phyloP scores from a whole-genome alignment of 2,329 filamentous ascomycete species.

The Tolypocladium guangdongense region DNA sequence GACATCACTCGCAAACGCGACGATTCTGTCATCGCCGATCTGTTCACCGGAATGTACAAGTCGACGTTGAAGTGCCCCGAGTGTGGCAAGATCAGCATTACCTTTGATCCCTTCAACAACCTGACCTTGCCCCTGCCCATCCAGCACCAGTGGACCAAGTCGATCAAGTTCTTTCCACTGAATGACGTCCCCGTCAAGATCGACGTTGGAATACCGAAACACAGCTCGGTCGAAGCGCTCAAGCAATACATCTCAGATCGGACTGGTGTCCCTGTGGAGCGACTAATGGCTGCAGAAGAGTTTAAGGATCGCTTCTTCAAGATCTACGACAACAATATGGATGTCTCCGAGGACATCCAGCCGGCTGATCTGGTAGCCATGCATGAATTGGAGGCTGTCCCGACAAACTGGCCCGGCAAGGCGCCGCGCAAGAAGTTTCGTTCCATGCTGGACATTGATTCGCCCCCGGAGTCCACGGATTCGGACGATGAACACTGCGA shows the following conservation, averaged over 20 bases:
- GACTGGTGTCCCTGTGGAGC: constrained; percentile 51
- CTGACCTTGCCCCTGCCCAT: constrained; percentile 84
- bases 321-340: constrained; percentile 58
- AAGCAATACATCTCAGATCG: constrained; percentile 62
- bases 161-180: constrained; percentile 67
- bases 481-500: constrained; percentile 55
- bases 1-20: constrained; percentile 86
- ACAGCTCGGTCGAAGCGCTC: constrained; percentile 55
- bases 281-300: constrained; percentile 71
- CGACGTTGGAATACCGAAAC: constrained; percentile 70
- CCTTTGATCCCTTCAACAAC: constrained; percentile 95
- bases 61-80: constrained; percentile 87
- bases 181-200: constrained; percentile 60
- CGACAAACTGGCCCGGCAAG: constrained; percentile 65
- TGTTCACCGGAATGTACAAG: constrained; percentile 98
- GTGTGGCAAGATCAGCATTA: constrained; percentile 94
- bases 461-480: constrained; percentile 31
- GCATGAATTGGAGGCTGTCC: constrained; percentile 65
- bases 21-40: constrained; percentile 86
- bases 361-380: constrained; percentile 56
- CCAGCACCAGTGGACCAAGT: constrained; percentile 68
- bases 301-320: constrained; percentile 82
- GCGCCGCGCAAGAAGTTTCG: constrained; percentile 31
- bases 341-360: constrained; percentile 63
- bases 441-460: constrained; percentile 39